A percentile compares a stretch with the other conserved stretches of the same genome.
These are phyloP conservation scores for Pseudogymnoascus sp. DNA, from an alignment of 2,329 filamentous ascomycete species.

Conservation along the genomic window DNA sequence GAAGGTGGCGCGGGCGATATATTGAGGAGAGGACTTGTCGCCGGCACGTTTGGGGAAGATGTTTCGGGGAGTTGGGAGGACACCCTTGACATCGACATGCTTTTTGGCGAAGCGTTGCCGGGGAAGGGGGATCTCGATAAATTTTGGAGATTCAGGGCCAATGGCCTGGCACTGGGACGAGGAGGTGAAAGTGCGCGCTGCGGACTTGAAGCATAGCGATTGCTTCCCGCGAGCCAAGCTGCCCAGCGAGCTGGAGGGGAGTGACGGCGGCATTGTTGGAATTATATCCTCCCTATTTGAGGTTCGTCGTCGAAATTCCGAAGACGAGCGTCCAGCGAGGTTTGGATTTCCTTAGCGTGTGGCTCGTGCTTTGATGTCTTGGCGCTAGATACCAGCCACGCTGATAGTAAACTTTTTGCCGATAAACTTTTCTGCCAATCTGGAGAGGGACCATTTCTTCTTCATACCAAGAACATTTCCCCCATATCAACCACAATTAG, in stretches of 20 bases:
- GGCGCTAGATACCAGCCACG: neutral
- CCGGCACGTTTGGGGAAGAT: conserved; percentile 58
- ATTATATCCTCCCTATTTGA: conserved; percentile 1
- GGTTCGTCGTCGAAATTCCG: conserved; percentile 5
- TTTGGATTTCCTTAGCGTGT: conserved; percentile 10
- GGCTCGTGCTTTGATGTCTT: conserved; percentile 8
- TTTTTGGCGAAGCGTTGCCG: conserved; percentile 49
- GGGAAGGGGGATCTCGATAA: conserved; percentile 71
- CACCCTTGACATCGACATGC: conserved; percentile 55
- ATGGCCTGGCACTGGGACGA: conserved; percentile 40
- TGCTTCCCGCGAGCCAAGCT: conserved; percentile 27
- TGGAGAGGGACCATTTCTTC: conserved; percentile 15
- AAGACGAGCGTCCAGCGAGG: neutral
- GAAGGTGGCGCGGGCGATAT: conserved; percentile 53
- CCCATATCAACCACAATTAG: conserved; percentile 8
- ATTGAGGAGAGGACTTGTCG: conserved; percentile 53
- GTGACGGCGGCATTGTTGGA: conserved; percentile 22
- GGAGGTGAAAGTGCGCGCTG: conserved; percentile 38
- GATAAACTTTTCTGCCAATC: conserved; percentile 11
- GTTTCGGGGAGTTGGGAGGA: conserved; percentile 73
- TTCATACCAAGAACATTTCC: neutral
- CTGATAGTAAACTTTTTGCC: conserved; percentile 11
- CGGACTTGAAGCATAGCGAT: conserved; percentile 22
- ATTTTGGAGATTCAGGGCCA: conserved; percentile 80
- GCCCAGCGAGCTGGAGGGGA: conserved; percentile 24